These are phyloP conservation scores for Hypomontagnella monticulosa DNA, from an alignment of 495 filamentous ascomycete genomes.

Conservation along the genomic window DNA sequence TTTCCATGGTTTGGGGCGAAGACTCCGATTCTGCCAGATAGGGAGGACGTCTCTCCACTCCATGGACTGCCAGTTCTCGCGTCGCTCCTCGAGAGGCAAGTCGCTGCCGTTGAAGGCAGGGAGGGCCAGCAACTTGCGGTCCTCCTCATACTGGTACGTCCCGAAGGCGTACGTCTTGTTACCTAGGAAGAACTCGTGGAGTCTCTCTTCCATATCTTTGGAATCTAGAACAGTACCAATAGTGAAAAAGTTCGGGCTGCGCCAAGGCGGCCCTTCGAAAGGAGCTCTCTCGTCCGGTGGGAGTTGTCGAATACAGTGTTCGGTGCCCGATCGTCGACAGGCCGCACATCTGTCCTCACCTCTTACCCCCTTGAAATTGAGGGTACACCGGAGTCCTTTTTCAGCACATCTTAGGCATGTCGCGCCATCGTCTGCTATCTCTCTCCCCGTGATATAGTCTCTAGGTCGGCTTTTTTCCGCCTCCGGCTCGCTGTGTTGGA, in stretches of 20 bases:
- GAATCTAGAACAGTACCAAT: neutral
- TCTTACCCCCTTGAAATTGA: constrained; percentile 31
- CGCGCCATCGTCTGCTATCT: constrained; percentile 17
- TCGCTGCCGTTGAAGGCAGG: constrained; percentile 36
- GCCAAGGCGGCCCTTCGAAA: constrained; percentile 36
- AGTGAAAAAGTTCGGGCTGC: constrained; percentile 39
- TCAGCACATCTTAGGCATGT: constrained; percentile 37
- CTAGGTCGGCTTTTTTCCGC: neutral
- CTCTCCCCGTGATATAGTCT: constrained; percentile 28
- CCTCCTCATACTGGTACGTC: constrained; percentile 2
- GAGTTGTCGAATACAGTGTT: constrained; percentile 30
- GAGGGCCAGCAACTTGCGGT: constrained; percentile 11
- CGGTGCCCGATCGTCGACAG: constrained; percentile 20
- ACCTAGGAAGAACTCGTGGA: constrained; percentile 26
- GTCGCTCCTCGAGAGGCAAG: constrained; percentile 6
- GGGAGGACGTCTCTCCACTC: constrained; percentile 31
- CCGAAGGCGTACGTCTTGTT: constrained; percentile 14
- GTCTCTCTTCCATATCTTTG: constrained; percentile 18
- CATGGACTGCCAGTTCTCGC: constrained; percentile 9
- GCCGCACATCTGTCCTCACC: constrained; percentile 27
- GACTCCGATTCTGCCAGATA: constrained; percentile 23
- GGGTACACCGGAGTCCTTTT: constrained; percentile 42
- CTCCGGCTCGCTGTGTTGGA: neutral
- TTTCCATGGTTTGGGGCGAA: neutral
- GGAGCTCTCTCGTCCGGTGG: neutral